phyloP scores from a whole-genome alignment of 106 monocot genomes.

The Dioscorea dumetorum region DNA sequence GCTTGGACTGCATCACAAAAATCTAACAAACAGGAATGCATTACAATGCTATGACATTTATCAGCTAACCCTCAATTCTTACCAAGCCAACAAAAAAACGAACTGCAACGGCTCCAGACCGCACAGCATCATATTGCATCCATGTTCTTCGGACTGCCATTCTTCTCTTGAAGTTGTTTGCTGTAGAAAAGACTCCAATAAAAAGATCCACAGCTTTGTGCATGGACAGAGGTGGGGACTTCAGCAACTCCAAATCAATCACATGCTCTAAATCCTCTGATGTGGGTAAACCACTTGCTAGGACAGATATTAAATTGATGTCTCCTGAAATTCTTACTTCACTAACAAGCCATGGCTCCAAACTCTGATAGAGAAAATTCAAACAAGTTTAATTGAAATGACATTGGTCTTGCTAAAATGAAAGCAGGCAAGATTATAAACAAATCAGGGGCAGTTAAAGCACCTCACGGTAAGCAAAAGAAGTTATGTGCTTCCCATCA shows the following conservation, averaged over 20 bases:
- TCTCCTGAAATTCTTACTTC: constrained; percentile 86
- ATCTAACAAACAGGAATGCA: not conserved
- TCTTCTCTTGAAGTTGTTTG: constrained; percentile 93
- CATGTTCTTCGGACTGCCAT: constrained; percentile 93
- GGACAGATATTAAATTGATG: constrained; percentile 62
- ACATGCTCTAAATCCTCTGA: constrained; percentile 76
- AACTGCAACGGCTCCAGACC: constrained; percentile 54
- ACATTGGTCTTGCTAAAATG: not conserved
- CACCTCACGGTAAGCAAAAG: constrained; percentile 93
- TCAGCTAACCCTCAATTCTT: constrained; percentile 2
- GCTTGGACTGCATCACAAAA: not conserved
- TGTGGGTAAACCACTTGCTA: constrained; percentile 85
- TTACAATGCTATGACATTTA: not conserved
- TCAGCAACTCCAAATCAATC: constrained; percentile 57
- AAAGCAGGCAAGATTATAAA: not conserved
- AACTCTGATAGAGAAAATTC: constrained; percentile 35
- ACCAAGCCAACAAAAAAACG: constrained; percentile 98
- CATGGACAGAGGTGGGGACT: constrained; percentile 38
- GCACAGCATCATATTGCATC: constrained; percentile 88
- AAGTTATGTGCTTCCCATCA: constrained; percentile 86
- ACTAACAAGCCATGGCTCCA: constrained; percentile 92
- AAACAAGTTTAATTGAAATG: constrained; percentile 2
- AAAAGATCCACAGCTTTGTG: constrained; percentile 58
- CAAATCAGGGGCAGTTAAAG: not conserved
- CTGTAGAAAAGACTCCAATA: constrained; percentile 83